A percentile compares a stretch with the other conserved stretches of the same genome.
These are phyloP conservation scores for Pyricularia sp. DNA, from an alignment of 2,329 filamentous ascomycete genomes.

Conservation along the genomic window DNA sequence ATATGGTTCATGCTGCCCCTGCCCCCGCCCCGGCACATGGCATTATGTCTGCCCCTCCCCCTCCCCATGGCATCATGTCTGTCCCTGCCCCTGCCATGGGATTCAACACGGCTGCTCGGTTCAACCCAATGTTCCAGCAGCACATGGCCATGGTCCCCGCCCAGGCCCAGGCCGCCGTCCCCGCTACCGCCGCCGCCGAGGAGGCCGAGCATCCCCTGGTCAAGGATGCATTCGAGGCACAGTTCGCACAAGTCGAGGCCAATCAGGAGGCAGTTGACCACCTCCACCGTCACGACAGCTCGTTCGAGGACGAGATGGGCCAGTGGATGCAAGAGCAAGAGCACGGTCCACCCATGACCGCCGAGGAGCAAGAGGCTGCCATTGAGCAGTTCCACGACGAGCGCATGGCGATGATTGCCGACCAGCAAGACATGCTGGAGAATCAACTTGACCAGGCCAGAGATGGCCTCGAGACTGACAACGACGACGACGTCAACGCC, in stretches of 20 bases:
- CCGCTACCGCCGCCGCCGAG: neutral
- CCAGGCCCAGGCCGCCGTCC: neutral
- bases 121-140: neutral
- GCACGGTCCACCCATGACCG: constrained; percentile 15
- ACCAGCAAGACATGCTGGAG: constrained; percentile 15
- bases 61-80: neutral
- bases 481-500: constrained; percentile 7
- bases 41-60: neutral
- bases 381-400: neutral
- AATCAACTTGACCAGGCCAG: too few species aligned
- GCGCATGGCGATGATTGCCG: constrained; percentile 5
- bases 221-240: constrained; percentile 12
- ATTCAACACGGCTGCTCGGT: neutral
- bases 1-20: neutral
- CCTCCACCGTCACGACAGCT: constrained; percentile 4
- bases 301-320: constrained; percentile 18
- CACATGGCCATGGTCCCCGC: neutral
- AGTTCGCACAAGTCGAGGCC: constrained; percentile 10
- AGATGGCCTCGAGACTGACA: too few species aligned
- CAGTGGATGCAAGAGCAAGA: constrained; percentile 20
- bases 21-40: neutral
- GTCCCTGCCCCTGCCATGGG: neutral
- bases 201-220: neutral
- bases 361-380: neutral
- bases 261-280: neutral